A percentile compares a stretch with the other conserved stretches of the same genome.
Conservation (phyloP, 176 grass and related monocot genomes). For the Paspalum vaginatum region DNA sequence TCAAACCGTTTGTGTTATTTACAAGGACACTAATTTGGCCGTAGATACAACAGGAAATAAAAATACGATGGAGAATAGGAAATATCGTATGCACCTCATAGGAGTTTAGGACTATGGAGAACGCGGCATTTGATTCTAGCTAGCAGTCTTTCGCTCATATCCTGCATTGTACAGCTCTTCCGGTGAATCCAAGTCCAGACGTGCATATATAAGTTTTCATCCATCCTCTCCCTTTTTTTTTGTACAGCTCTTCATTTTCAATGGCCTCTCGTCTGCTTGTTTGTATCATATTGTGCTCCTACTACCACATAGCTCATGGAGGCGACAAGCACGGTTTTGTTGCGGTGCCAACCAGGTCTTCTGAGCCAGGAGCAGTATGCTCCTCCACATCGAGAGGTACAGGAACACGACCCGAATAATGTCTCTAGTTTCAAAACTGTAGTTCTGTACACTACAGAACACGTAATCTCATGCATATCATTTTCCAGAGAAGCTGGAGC, state of each 20-base stretch:
- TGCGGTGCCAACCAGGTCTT: neutral
- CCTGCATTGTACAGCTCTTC: neutral
- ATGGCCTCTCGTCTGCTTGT: neutral
- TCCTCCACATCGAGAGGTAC: constrained; percentile 2
- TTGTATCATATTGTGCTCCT: neutral
- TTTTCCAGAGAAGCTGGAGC: neutral
- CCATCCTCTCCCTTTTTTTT: neutral
- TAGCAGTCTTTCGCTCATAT: neutral
- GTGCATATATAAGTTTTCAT: neutral
- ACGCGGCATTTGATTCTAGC: neutral
- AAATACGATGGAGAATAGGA: too few species aligned
- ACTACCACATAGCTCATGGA: neutral
- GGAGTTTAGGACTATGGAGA: neutral
- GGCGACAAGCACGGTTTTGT: neutral
- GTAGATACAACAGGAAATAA: too few species aligned
- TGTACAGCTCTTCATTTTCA: neutral
- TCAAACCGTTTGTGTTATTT: too few species aligned
- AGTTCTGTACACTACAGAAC: neutral
- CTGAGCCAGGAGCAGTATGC: neutral
- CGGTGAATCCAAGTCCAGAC: neutral
- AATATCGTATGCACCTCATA: neutral
- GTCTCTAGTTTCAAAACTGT: neutral
- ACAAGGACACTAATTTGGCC: too few species aligned
- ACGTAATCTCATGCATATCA: neutral
- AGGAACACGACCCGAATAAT: too few species aligned